Conservation (phyloP, 768 basidiomycete species). For the Porphyrellus cyaneotinctus region DNA sequence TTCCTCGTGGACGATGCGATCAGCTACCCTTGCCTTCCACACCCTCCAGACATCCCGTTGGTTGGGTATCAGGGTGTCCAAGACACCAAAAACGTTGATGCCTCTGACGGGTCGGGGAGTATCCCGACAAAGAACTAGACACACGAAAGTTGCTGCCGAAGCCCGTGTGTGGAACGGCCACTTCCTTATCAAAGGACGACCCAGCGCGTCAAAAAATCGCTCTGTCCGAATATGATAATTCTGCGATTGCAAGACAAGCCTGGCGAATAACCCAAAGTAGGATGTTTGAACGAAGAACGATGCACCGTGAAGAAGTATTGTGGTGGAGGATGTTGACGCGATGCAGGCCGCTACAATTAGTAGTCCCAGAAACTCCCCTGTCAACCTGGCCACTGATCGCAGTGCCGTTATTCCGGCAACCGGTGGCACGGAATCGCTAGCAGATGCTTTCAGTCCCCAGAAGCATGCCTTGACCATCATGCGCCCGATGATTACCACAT, state of each 20-base stretch:
- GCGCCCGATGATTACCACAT: conserved; percentile 4
- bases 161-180: conserved; percentile 13
- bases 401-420: neutral
- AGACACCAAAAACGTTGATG: conserved; percentile 7
- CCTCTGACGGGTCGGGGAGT: conserved; percentile 11
- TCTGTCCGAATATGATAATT: conserved; percentile 16
- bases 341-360: conserved; percentile 3
- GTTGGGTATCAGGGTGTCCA: conserved; percentile 14
- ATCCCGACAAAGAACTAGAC: conserved; percentile 14
- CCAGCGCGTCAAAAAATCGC: conserved; percentile 6
- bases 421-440: neutral
- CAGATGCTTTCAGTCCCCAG: conserved; percentile 12
- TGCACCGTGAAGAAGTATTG: conserved; percentile 7
- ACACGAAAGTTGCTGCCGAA: conserved; percentile 16
- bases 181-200: conserved; percentile 9
- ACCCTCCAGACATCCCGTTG: conserved; percentile 13
- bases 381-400: conserved; percentile 9
- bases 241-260: conserved; percentile 13
- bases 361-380: conserved; percentile 11
- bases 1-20: conserved; percentile 15
- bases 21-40: conserved; percentile 18
- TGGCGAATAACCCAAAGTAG: conserved; percentile 18
- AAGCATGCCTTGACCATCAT: conserved; percentile 8
- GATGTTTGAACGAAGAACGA: conserved; percentile 11
- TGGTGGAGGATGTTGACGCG: neutral